These are phyloP conservation scores for Fagopyrum esculentum DNA, from an alignment of 148 eudicot species.

Conservation along the genomic window DNA sequence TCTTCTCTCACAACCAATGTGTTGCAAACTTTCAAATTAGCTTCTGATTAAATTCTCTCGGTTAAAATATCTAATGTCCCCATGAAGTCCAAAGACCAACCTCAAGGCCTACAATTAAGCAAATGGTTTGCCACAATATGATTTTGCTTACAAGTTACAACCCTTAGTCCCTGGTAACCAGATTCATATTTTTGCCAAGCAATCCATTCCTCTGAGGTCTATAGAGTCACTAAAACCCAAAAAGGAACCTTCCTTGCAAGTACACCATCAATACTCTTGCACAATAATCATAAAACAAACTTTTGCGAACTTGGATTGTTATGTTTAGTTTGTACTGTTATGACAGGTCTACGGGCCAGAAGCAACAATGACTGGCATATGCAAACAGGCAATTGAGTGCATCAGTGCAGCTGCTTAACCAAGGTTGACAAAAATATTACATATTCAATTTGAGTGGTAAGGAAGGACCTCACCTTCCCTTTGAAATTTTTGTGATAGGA, in stretches of 20 bases:
- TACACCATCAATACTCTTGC: neutral
- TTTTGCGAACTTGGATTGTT: neutral
- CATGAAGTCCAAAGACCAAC: too few relatives aligned
- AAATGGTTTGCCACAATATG: too few relatives aligned
- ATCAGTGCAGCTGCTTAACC: conserved; percentile 56
- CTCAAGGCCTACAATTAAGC: too few relatives aligned
- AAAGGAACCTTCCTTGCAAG: neutral
- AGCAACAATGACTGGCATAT: conserved; percentile 96
- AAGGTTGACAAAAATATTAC: neutral
- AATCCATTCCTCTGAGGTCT: neutral
- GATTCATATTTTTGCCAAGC: neutral
- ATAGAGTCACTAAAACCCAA: neutral
- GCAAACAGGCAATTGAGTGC: conserved; percentile 97
- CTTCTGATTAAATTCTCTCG: neutral
- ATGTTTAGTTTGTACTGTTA: neutral
- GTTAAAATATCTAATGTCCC: neutral
- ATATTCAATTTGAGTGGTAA: neutral
- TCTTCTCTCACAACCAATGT: neutral
- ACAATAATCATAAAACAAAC: neutral
- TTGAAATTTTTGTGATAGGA: neutral
- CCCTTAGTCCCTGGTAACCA: neutral
- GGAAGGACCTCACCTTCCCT: neutral
- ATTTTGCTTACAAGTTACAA: too few relatives aligned
- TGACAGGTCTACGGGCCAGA: conserved; percentile 85
- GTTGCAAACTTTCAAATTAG: neutral